Evolutionary conservation across 176 grass and related monocot species (phyloP).

Genomic region (Ananas comosus): DNA sequence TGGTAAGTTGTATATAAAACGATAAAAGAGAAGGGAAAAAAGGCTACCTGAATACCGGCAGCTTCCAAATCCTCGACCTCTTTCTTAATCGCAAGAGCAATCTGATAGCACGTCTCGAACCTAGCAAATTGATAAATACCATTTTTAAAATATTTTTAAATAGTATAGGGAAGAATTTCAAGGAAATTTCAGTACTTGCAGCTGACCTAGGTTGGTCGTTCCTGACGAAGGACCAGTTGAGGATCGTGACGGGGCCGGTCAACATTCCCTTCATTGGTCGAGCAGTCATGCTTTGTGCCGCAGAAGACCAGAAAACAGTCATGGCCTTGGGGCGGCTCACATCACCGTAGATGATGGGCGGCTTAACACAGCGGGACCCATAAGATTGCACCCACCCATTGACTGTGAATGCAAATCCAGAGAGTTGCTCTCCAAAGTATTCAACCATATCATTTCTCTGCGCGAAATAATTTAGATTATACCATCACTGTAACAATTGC

Average conservation of each 20-base stretch:
- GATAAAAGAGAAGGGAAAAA: not conserved
- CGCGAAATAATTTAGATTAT: not conserved
- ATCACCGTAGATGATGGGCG: conserved; percentile 86
- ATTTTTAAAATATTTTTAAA: conserved; percentile 10
- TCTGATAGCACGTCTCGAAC: conserved; percentile 96
- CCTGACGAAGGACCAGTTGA: conserved; percentile 95
- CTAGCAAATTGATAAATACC: conserved; percentile 14
- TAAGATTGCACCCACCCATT: conserved; percentile 97
- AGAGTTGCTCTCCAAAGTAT: conserved; percentile 90
- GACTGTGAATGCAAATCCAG: conserved; percentile 84
- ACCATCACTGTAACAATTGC: not conserved
- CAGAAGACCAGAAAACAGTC: conserved; percentile 86
- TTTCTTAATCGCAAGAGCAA: conserved; percentile 92
- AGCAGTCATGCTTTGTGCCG: conserved; percentile 73
- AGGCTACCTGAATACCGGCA: conserved; percentile 68
- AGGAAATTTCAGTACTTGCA: not conserved
- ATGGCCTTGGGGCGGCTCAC: conserved; percentile 88
- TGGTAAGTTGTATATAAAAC: not conserved
- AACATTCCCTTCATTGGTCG: conserved; percentile 98
- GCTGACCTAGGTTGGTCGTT: conserved; percentile 84
- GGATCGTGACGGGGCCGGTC: conserved; percentile 90
- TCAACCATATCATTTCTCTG: conserved; percentile 99
- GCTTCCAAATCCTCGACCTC: conserved; percentile 92
- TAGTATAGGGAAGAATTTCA: not conserved
- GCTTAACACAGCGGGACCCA: conserved; percentile 83